Evolutionary conservation across 257 asterid genomes (phyloP).

Genomic region (Solanum virginianum): DNA sequence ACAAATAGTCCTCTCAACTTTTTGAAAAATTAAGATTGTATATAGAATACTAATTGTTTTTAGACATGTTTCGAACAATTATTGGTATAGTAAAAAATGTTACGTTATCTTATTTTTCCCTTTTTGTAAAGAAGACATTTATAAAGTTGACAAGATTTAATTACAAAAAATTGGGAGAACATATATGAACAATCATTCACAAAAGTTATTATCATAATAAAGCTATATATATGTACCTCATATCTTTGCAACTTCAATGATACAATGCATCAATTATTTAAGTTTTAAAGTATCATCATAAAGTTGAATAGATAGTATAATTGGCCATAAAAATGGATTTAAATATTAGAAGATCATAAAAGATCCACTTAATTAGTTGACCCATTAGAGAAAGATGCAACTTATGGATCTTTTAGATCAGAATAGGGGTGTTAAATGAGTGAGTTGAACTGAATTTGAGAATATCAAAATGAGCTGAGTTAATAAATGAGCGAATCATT

Average conservation of each 20-base stretch:
- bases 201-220: background rate
- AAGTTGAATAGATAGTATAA: background rate
- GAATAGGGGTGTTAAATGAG: background rate
- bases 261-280: background rate
- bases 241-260: background rate
- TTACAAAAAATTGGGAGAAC: background rate
- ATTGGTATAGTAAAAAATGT: background rate
- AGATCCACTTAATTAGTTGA: background rate
- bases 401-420: background rate
- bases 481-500: accelerated
- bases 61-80: background rate
- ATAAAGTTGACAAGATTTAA: background rate
- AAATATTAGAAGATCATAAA: background rate
- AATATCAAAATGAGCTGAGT: background rate
- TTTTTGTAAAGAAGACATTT: background rate
- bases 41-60: background rate
- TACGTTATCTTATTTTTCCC: background rate
- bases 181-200: background rate
- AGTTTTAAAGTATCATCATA: background rate
- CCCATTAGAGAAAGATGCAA: background rate
- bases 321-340: background rate
- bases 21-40: background rate
- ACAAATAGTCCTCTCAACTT: background rate
- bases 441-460: background rate
- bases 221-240: background rate